Percentiles rank a stretch among this genome's conserved stretches.
These are phyloP conservation scores for Favolaschia claudopus DNA, from an alignment of 768 basidiomycete genomes.

Conservation along the genomic window DNA sequence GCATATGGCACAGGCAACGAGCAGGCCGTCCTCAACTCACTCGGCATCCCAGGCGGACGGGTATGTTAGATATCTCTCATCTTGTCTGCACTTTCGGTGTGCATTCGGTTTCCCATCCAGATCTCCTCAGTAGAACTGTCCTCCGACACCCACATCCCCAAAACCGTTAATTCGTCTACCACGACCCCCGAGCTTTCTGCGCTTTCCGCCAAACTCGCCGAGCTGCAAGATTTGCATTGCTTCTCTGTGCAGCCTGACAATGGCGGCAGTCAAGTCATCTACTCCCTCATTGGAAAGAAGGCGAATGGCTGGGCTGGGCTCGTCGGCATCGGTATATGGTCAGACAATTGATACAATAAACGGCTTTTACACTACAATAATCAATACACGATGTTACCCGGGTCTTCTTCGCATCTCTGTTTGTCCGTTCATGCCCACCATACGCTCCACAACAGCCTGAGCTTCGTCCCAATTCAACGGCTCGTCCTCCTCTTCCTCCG, in stretches of 20 bases:
- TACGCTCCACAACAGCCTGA: slow-evolving; percentile 68
- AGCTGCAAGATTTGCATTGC: slow-evolving; percentile 33
- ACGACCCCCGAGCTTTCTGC: slow-evolving; percentile 11
- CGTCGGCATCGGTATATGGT: slow-evolving; percentile 45
- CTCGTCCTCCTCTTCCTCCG: slow-evolving; percentile 70
- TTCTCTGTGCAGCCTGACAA: slow-evolving; percentile 33
- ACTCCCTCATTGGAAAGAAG: slow-evolving; percentile 46
- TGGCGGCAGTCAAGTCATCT: slow-evolving; percentile 40
- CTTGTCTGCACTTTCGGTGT: slow-evolving; percentile 11
- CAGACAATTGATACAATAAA: slow-evolving; percentile 28
- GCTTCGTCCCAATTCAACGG: slow-evolving; percentile 75
- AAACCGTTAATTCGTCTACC: slow-evolving; percentile 16
- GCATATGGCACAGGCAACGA: slow-evolving; percentile 48
- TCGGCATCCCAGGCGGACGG: slow-evolving; percentile 28
- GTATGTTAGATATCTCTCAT: slow-evolving; percentile 18
- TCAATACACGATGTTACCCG: slow-evolving; percentile 9
- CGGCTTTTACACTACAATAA: slow-evolving; percentile 15
- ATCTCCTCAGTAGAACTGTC: slow-evolving; percentile 14
- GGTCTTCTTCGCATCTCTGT: slow-evolving; percentile 39
- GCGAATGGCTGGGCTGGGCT: slow-evolving; percentile 45
- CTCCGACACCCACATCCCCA: slow-evolving; percentile 20
- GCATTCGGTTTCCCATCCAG: slow-evolving; percentile 20
- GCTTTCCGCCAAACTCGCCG: slow-evolving; percentile 7
- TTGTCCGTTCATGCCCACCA: slow-evolving; percentile 61
- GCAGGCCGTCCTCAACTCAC: slow-evolving; percentile 41